phyloP scores from a whole-genome alignment of 345 rosid genomes.

The Citrus sp. region DNA sequence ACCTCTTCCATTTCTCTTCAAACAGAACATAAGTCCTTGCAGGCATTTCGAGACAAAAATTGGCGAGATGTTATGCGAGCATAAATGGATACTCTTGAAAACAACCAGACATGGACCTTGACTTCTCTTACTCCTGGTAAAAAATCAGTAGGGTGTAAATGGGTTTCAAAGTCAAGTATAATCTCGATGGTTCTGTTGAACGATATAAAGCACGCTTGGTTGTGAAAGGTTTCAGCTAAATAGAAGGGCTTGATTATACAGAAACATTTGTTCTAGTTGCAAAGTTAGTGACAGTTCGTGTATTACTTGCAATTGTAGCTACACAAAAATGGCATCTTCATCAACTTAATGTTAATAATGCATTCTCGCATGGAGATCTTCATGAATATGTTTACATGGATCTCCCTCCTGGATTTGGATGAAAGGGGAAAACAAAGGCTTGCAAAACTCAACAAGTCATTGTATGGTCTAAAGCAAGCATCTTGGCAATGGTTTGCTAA shows the following conservation, averaged over 20 bases:
- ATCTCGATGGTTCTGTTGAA: background rate
- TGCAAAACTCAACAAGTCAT: background rate
- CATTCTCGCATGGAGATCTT: background rate
- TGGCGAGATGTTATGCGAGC: background rate
- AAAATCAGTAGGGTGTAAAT: background rate
- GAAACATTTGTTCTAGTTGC: background rate
- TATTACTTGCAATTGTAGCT: background rate
- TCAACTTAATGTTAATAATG: conserved; percentile 1
- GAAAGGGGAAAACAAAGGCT: background rate
- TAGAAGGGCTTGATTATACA: background rate
- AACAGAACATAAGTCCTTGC: background rate
- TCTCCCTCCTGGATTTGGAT: background rate
- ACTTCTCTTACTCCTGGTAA: background rate
- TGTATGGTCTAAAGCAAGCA: background rate
- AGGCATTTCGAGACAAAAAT: background rate
- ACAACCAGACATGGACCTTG: background rate
- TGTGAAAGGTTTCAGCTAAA: background rate
- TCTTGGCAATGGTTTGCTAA: background rate
- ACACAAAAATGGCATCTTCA: background rate
- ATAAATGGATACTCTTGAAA: background rate
- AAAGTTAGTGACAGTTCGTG: too few relatives aligned
- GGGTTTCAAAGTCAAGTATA: background rate
- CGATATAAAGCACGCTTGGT: background rate
- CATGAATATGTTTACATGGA: background rate
- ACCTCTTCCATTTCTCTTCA: background rate